phyloP scores from a whole-genome alignment of 2,329 filamentous ascomycete genomes.

The Hypoxylon sp. region DNA sequence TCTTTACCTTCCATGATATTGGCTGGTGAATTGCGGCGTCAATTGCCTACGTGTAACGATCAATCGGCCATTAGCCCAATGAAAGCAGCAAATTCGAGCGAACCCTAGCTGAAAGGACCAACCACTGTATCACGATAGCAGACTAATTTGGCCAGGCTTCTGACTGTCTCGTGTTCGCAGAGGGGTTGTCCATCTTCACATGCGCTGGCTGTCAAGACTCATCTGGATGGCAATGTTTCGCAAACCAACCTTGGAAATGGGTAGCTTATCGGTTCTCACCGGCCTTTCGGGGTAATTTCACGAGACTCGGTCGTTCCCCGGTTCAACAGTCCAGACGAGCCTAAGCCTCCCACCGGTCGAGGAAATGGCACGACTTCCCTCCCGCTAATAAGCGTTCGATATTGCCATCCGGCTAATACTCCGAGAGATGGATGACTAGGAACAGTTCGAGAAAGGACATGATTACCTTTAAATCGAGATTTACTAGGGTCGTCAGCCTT shows the following conservation, averaged over 20 bases:
- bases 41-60: background rate
- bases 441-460: background rate
- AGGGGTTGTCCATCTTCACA: background rate
- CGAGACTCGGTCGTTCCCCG: slow-evolving; percentile 8
- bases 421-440: too few relatives aligned
- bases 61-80: background rate
- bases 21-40: slow-evolving; percentile 21
- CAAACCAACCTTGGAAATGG: background rate
- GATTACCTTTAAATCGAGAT: background rate
- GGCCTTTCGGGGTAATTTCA: background rate
- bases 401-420: slow-evolving; percentile 8
- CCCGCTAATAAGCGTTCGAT: background rate
- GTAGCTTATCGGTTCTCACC: background rate
- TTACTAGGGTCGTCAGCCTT: background rate
- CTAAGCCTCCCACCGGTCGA: slow-evolving; percentile 16
- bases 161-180: background rate
- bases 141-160: background rate
- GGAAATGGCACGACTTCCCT: slow-evolving; percentile 4
- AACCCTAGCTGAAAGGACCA: background rate
- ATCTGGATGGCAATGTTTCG: background rate
- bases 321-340: background rate
- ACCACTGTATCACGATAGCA: background rate
- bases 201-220: background rate
- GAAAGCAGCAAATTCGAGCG: background rate
- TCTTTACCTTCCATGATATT: slow-evolving; percentile 19